These are phyloP conservation scores for Seiridium cupressi DNA, from an alignment of 2,329 filamentous ascomycete species.

Conservation along the genomic window DNA sequence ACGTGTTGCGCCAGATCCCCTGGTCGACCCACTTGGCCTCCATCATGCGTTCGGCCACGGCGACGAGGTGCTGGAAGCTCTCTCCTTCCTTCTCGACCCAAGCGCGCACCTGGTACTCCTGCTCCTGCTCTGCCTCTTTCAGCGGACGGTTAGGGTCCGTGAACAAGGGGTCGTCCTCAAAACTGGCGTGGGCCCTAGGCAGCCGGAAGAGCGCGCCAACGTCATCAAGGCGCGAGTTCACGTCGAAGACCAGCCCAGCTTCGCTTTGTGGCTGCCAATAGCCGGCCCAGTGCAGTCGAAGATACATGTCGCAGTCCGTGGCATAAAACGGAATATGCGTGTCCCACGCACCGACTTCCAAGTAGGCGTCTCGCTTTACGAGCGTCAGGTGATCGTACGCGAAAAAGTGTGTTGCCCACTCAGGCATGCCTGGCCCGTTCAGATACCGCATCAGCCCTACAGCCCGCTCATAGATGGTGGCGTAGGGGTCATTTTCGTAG, in stretches of 20 bases:
- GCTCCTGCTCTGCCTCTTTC: conserved; percentile 25
- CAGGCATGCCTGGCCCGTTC: conserved; percentile 29
- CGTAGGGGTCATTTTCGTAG: conserved; percentile 31
- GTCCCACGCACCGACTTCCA: conserved; percentile 45
- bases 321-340: conserved; percentile 46
- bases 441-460: conserved; percentile 29
- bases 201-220: conserved; percentile 39
- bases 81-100: conserved; percentile 33
- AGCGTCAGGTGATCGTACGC: conserved; percentile 48
- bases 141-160: conserved; percentile 15
- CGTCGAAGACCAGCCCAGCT: conserved; percentile 39
- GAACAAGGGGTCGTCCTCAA: conserved; percentile 30
- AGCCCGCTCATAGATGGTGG: conserved; percentile 30
- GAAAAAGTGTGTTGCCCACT: conserved; percentile 49
- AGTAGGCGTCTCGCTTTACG: conserved; percentile 43
- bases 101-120: conserved; percentile 23
- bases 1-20: conserved; percentile 31
- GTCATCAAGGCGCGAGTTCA: conserved; percentile 39
- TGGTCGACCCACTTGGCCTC: conserved; percentile 21
- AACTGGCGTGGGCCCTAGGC: conserved; percentile 30
- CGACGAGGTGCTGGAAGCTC: conserved; percentile 32
- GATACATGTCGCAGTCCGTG: conserved; percentile 45
- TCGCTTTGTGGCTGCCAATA: conserved; percentile 36
- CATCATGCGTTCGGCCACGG: conserved; percentile 28
- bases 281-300: conserved; percentile 38